These are phyloP conservation scores for Metschnikowia borealis DNA, from an alignment of 805 yeast species.

Conservation along the genomic window DNA sequence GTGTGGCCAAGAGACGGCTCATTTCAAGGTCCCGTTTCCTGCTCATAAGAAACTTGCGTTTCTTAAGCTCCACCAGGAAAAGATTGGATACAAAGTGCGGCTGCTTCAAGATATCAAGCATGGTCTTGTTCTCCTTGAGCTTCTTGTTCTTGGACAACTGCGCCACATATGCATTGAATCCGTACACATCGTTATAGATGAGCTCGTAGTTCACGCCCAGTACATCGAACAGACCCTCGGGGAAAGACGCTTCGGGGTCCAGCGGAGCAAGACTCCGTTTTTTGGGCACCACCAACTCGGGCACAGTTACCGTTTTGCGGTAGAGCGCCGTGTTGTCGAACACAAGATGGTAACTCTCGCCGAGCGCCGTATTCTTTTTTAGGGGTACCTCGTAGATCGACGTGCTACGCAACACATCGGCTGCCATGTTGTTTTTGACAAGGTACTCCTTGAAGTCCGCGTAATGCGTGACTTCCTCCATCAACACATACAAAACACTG, in stretches of 20 bases:
- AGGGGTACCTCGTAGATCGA: conserved; percentile 6
- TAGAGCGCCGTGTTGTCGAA: conserved; percentile 54
- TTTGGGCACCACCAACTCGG: conserved; percentile 30
- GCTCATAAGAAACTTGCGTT: conserved; percentile 50
- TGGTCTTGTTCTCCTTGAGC: conserved; percentile 28
- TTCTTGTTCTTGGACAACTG: conserved; percentile 23
- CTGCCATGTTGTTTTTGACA: conserved; percentile 33
- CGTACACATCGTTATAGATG: conserved; percentile 28
- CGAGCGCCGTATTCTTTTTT: conserved; percentile 9
- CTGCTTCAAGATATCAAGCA: conserved; percentile 17
- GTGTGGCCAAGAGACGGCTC: conserved; percentile 57
- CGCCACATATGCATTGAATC: conserved; percentile 22
- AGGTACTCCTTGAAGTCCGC: conserved; percentile 46
- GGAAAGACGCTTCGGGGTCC: conserved; percentile 27
- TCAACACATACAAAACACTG: conserved; percentile 44
- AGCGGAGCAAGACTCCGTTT: conserved; percentile 32
- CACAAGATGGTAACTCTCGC: conserved; percentile 35
- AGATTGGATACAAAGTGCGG: conserved; percentile 20
- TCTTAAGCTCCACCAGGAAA: conserved; percentile 44
- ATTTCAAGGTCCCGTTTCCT: conserved; percentile 62
- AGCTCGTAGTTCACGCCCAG: conserved; percentile 27
- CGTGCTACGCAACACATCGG: conserved; percentile 24
- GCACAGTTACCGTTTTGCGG: conserved; percentile 27
- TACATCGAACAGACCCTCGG: conserved; percentile 30
- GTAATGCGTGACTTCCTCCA: conserved; percentile 39